phyloP scores from a whole-genome alignment of 805 yeast species.

The Ogataea paradorogensis region DNA sequence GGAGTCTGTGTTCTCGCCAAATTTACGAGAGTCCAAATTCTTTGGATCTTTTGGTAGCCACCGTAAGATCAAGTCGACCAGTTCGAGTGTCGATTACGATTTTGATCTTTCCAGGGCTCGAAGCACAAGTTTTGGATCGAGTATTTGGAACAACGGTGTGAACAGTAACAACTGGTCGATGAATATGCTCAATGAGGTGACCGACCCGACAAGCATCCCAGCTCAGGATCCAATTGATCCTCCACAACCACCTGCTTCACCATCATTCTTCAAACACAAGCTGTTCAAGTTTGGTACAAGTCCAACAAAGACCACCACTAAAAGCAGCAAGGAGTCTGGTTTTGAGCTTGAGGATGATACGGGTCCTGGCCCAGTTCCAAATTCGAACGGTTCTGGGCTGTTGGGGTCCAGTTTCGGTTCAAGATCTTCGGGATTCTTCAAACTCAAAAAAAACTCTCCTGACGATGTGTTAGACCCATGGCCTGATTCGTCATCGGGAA shows the following conservation, averaged over 20 bases:
- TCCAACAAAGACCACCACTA: constrained; percentile 30
- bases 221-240: neutral
- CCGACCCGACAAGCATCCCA: neutral
- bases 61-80: constrained; percentile 14
- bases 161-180: constrained; percentile 15
- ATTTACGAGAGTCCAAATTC: constrained; percentile 21
- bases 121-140: constrained; percentile 35
- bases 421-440: constrained; percentile 33
- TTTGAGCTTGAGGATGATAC: constrained; percentile 11
- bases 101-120: constrained; percentile 27
- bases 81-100: constrained; percentile 16
- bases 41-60: constrained; percentile 17
- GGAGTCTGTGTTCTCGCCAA: constrained; percentile 19
- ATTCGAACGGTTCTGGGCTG: constrained; percentile 12
- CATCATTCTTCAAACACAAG: constrained; percentile 37
- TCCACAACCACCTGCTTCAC: constrained; percentile 27
- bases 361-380: neutral
- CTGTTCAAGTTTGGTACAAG: constrained; percentile 37
- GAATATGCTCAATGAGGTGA: constrained; percentile 4
- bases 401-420: constrained; percentile 27
- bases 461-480: constrained; percentile 1
- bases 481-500: constrained; percentile 14
- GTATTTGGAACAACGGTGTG: constrained; percentile 32
- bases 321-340: constrained; percentile 20
- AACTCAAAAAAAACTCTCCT: constrained; percentile 22